phyloP scores from a whole-genome alignment of 2,329 filamentous ascomycete genomes.

The Knoxdaviesia proteae region DNA sequence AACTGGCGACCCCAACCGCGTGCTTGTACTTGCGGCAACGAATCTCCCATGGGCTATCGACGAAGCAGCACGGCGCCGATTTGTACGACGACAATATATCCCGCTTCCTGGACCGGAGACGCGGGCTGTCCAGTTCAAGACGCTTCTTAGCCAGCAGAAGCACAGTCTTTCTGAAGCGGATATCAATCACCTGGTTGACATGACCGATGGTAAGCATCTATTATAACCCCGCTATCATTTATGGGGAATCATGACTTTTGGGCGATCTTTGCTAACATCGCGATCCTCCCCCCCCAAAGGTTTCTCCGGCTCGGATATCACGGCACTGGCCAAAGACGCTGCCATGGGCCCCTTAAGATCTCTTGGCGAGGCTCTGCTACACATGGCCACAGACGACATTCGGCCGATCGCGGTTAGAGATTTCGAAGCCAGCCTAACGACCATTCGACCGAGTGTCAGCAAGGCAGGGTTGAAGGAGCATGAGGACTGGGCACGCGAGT shows the following conservation, averaged over 20 bases:
- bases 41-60: constrained; percentile 97
- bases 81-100: constrained; percentile 89
- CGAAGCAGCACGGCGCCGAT: constrained; percentile 74
- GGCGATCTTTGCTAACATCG: constrained; percentile 2
- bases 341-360: constrained; percentile 91
- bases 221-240: not conserved
- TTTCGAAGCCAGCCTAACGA: constrained; percentile 64
- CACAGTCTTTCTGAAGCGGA: constrained; percentile 55
- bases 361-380: constrained; percentile 69
- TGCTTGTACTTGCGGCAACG: constrained; percentile 83
- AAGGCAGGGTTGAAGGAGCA: constrained; percentile 69
- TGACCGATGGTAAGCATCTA: constrained; percentile 55
- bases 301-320: constrained; percentile 96
- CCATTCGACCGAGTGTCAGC: constrained; percentile 78
- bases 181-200: constrained; percentile 48
- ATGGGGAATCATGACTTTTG: too few relatives aligned
- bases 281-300: constrained; percentile 26
- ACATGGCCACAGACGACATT: constrained; percentile 89
- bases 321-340: constrained; percentile 87
- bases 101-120: constrained; percentile 75
- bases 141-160: constrained; percentile 69
- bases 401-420: constrained; percentile 65
- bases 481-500: constrained; percentile 85
- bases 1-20: constrained; percentile 59
- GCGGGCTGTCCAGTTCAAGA: constrained; percentile 57